Percentiles rank a stretch among this genome's conserved stretches.
These are phyloP conservation scores for Aspergillus proliferans DNA, from an alignment of 2,329 filamentous ascomycete genomes.

Conservation along the genomic window DNA sequence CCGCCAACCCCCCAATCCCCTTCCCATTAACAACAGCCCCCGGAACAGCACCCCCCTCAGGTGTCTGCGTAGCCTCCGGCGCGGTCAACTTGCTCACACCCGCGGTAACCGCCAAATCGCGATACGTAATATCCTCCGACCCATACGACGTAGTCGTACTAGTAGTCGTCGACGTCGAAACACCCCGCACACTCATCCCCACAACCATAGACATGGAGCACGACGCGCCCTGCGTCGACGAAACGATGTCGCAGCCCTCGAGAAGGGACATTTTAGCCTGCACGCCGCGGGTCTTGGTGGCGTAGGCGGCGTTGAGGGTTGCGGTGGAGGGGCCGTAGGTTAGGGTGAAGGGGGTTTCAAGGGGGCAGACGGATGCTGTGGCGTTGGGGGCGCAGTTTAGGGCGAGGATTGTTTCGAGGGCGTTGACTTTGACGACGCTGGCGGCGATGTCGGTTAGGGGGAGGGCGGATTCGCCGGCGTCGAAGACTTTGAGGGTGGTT, in stretches of 20 bases:
- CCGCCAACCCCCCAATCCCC: background rate
- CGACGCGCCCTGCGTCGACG: conserved; percentile 9
- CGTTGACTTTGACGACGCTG: conserved; percentile 12
- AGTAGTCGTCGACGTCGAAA: conserved; percentile 2
- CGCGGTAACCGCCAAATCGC: conserved; percentile 10
- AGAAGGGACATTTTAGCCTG: conserved; percentile 4
- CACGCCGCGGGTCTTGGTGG: conserved; percentile 2
- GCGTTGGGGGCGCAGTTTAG: conserved; percentile 6
- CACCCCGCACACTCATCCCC: background rate
- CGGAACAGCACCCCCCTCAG: conserved; percentile 2
- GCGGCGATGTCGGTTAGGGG: conserved; percentile 2
- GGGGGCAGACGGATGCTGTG: conserved; percentile 2
- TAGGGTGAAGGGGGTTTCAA: conserved; percentile 10
- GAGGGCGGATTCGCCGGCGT: conserved; percentile 3
- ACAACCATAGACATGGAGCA: conserved; percentile 8
- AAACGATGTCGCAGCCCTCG: conserved; percentile 12
- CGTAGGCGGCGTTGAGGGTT: conserved; percentile 6
- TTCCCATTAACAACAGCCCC: background rate
- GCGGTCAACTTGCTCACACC: conserved; percentile 12
- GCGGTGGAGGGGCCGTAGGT: conserved; percentile 17
- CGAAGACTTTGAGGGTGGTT: conserved; percentile 10
- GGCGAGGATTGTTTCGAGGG: conserved; percentile 12
- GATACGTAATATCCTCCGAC: conserved; percentile 7
- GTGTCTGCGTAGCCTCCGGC: conserved; percentile 7
- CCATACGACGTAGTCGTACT: conserved; percentile 2